Evolutionary conservation across 441 rosid genomes (phyloP), one percentile per base, ranked within the genome.

Genomic region (Breynia disticha): DNA sequence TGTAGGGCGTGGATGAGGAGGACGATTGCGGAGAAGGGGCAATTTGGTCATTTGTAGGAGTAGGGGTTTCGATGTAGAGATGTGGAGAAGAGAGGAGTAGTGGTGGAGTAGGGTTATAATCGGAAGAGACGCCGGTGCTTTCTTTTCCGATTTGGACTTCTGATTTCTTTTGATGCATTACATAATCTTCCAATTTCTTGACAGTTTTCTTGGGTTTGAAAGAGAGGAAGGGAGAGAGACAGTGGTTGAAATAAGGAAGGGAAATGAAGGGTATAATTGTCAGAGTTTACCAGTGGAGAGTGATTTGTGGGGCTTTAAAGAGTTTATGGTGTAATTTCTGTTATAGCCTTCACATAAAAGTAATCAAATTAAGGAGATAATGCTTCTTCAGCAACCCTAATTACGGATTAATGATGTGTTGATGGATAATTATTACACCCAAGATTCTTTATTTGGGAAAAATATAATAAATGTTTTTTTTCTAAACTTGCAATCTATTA

Each of bases 151-250:
- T 90, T 82, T 90, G 97, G 67, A 65, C 76, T 77, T 89, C 95
- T 59, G 97, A 89, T 80, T 84, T 89, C 90, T 89, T 89, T 76
- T 84, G 97, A 89, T 86, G 97, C 95, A 89, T 89, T 78, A 84
- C 84, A 82, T 75, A 63, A 19, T 37, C 15, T 2, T 49, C 4
- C 1, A 9, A 19, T 38, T 19, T 19, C 37, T 37, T 11, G 32
- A 24, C 4, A 24, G 32, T 28, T 28, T 28, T 28, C 8, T 28
- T 24, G 35, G 35, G 35, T 9, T 28, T 28, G 35, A 28, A 28
- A 41, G 2, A 41, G 9, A 41, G 44, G 13, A 41, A 15, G 44
- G 11, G 11, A 14, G 15, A 41, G 41, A 5, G 11, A 37, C 11
- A 11, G 11, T 5, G 41, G 41, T 6, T 11, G 41, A 37, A 37